Evolutionary conservation across 2,329 filamentous ascomycete genomes (phyloP).

Genomic region (Tolypocladium cylindrosporum): DNA sequence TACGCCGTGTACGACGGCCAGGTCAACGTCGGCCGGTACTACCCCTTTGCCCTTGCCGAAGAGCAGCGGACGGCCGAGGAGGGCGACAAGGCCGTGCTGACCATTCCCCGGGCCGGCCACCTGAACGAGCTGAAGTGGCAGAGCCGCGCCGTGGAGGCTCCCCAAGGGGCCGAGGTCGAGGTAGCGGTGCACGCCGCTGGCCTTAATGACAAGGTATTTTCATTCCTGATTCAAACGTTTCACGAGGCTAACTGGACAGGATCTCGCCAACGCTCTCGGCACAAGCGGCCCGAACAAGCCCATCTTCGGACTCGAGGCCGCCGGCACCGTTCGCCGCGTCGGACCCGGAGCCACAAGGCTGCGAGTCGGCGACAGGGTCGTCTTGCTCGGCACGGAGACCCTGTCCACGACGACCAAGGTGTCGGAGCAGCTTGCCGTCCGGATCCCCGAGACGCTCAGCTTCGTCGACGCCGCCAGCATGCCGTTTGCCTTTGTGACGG

Average conservation of each 20-base stretch:
- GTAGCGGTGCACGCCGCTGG: conserved; percentile 21
- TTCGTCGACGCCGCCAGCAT: neutral
- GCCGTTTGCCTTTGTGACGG: neutral
- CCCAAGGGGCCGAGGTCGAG: conserved; percentile 16
- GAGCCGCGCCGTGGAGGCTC: neutral
- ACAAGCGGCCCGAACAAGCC: neutral
- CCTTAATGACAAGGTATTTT: conserved; percentile 17
- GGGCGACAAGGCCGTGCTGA: no score
- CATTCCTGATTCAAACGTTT: no score
- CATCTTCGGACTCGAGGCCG: neutral
- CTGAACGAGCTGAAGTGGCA: neutral
- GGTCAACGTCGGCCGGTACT: no score
- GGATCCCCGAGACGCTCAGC: neutral
- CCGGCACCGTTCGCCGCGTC: neutral
- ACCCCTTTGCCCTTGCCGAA: no score
- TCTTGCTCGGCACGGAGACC: neutral
- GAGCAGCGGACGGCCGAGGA: no score
- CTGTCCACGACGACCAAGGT: neutral
- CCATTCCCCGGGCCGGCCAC: neutral
- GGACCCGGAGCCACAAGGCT: neutral
- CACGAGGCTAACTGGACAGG: neutral
- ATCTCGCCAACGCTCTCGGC: neutral
- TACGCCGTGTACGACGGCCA: no score
- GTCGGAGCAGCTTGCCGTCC: neutral
- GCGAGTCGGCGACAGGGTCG: neutral